These are phyloP conservation scores for Collybia nuda DNA, from an alignment of 768 basidiomycete species.

Conservation along the genomic window DNA sequence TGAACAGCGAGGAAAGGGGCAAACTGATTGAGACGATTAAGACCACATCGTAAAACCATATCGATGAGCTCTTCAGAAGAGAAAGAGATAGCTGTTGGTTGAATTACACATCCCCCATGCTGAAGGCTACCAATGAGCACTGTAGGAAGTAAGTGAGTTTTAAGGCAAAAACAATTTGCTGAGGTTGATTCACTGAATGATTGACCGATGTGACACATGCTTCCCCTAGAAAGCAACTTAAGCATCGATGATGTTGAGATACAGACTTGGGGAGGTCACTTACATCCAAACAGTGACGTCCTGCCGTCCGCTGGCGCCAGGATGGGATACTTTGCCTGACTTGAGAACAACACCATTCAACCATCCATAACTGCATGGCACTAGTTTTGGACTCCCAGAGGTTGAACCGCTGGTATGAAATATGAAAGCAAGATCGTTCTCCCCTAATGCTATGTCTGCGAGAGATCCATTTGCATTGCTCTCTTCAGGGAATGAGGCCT, in stretches of 20 bases:
- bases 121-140: conserved; percentile 73
- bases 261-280: conserved; percentile 8
- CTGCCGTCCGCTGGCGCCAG: conserved; percentile 50
- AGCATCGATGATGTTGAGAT: not conserved
- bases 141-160: conserved; percentile 44
- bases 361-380: conserved; percentile 71
- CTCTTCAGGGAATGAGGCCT: conserved; percentile 38
- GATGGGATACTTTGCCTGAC: conserved; percentile 43
- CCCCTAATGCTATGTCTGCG: conserved; percentile 36
- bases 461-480: conserved; percentile 38
- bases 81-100: conserved; percentile 64
- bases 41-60: conserved; percentile 63
- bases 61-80: conserved; percentile 67
- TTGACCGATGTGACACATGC: conserved; percentile 83
- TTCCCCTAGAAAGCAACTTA: conserved; percentile 50
- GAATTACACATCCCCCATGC: conserved; percentile 62
- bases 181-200: conserved; percentile 57
- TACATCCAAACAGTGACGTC: conserved; percentile 77
- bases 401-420: conserved; percentile 85
- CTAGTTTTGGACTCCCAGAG: conserved; percentile 80
- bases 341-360: conserved; percentile 61
- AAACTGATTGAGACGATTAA: conserved; percentile 78
- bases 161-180: conserved; percentile 2
- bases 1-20: conserved; percentile 65
- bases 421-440: conserved; percentile 59